A percentile compares a stretch with the other conserved stretches of the same genome.
These are phyloP conservation scores for Syzygium syzygioides DNA, from an alignment of 441 rosid genomes.

Conservation along the genomic window DNA sequence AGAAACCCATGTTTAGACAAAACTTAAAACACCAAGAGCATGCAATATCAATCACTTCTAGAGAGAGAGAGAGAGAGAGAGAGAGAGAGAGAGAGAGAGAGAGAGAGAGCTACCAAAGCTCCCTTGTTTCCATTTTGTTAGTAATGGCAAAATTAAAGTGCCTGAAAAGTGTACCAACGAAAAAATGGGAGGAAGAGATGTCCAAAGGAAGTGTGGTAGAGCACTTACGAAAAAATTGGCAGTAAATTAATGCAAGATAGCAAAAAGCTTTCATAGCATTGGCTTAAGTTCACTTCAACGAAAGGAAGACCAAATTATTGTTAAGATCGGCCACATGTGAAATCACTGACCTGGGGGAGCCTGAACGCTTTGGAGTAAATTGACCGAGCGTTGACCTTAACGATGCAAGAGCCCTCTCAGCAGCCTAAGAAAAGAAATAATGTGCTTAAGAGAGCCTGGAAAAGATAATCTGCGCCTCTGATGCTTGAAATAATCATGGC, in stretches of 20 bases:
- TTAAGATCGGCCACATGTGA: conserved; percentile 2
- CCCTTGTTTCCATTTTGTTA: background rate
- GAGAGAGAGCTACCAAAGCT: background rate
- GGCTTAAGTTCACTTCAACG: background rate
- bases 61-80: background rate
- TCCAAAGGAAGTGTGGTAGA: background rate
- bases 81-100: background rate
- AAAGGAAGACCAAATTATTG: background rate
- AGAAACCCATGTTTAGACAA: background rate
- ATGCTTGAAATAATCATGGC: background rate
- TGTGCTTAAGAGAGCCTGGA: conserved; percentile 3
- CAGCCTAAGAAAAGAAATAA: conserved; percentile 50
- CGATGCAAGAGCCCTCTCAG: conserved; percentile 83
- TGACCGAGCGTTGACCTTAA: conserved; percentile 65
- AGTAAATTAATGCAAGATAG: background rate
- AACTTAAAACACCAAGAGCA: background rate
- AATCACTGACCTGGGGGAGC: conserved; percentile 69
- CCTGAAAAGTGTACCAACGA: background rate
- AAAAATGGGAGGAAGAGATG: background rate
- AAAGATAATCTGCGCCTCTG: background rate
- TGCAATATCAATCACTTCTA: background rate
- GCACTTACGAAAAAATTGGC: background rate
- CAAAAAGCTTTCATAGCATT: background rate
- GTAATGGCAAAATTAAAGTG: background rate
- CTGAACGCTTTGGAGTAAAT: conserved; percentile 57